These are phyloP conservation scores for Pythium folliculosum DNA, from an alignment of 352 stramenopile genomes.

Conservation along the genomic window DNA sequence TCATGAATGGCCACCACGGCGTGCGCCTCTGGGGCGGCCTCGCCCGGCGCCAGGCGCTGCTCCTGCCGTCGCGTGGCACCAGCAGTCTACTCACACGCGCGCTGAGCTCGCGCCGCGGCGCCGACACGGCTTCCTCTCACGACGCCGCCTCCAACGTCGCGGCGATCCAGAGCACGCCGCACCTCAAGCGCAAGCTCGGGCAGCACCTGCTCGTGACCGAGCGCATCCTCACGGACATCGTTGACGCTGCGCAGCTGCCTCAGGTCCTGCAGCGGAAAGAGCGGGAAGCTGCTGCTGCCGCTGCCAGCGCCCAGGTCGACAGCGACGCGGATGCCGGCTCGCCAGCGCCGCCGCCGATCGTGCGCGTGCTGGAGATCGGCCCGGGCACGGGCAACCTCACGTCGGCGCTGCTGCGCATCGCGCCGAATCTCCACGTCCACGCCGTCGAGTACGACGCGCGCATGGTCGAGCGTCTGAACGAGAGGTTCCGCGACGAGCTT, in stretches of 20 bases:
- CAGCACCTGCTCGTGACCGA: constrained; percentile 81
- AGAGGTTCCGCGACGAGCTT: constrained; percentile 48
- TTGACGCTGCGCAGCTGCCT: constrained; percentile 56
- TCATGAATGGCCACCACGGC: constrained; percentile 5
- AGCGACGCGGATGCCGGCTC: no score
- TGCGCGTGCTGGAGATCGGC: constrained; percentile 84
- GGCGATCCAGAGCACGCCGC: constrained; percentile 53
- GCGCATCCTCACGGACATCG: constrained; percentile 61
- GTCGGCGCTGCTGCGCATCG: constrained; percentile 59
- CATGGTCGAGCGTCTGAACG: constrained; percentile 72
- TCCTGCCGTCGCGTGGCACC: no score
- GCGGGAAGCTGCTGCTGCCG: no score
- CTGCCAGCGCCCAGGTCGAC: no score
- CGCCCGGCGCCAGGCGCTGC: neutral
- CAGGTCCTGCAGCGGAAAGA: neutral
- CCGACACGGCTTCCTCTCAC: no score
- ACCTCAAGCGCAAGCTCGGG: constrained; percentile 82
- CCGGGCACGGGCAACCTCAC: constrained; percentile 87
- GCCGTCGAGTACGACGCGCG: constrained; percentile 75
- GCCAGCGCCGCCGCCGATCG: neutral
- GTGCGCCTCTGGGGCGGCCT: neutral
- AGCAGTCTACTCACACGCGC: no score
- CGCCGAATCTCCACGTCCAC: constrained; percentile 53
- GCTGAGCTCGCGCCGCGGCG: no score
- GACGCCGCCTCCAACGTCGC: constrained; percentile 35